phyloP scores from a whole-genome alignment of 306 rosid species.

The Abrus pulchellus region DNA sequence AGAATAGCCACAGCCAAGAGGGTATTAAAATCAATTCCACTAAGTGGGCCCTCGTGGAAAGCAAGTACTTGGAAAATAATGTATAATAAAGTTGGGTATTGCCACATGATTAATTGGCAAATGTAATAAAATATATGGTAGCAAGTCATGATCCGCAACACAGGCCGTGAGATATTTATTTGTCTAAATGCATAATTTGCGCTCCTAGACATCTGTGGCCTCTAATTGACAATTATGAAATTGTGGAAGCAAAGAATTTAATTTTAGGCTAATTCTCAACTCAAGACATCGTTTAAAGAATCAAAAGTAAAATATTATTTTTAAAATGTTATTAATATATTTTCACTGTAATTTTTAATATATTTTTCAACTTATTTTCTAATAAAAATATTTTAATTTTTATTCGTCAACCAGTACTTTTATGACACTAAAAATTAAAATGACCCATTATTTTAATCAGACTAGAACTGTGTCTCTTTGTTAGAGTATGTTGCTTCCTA shows the following conservation, averaged over 20 bases:
- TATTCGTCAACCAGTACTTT: no score
- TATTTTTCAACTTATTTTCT: no score
- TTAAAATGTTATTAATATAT: no score
- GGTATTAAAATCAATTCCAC: not conserved
- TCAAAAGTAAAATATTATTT: no score
- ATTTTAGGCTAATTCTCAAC: no score
- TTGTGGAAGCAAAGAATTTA: slow-evolving; percentile 34
- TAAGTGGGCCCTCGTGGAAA: slow-evolving; percentile 43
- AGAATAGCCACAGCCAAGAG: not conserved
- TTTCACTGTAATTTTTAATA: no score
- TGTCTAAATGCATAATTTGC: slow-evolving; percentile 29
- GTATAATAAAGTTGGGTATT: not conserved
- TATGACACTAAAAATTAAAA: no score
- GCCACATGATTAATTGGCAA: slow-evolving; percentile 9
- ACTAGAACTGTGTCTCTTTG: slow-evolving; percentile 35
- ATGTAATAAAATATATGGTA: slow-evolving; percentile 35
- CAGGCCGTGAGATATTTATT: slow-evolving; percentile 35
- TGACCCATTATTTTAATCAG: not conserved
- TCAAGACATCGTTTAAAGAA: no score
- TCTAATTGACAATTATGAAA: slow-evolving; percentile 22
- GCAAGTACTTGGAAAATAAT: slow-evolving; percentile 31
- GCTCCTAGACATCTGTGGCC: slow-evolving; percentile 3
- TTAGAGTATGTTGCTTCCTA: slow-evolving; percentile 27
- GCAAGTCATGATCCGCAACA: slow-evolving; percentile 40
- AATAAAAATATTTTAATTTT: no score